Percentiles rank a stretch among this genome's conserved stretches.
Evolutionary conservation across 345 rosid species (phyloP).

Genomic region (Kandelia obovata): DNA sequence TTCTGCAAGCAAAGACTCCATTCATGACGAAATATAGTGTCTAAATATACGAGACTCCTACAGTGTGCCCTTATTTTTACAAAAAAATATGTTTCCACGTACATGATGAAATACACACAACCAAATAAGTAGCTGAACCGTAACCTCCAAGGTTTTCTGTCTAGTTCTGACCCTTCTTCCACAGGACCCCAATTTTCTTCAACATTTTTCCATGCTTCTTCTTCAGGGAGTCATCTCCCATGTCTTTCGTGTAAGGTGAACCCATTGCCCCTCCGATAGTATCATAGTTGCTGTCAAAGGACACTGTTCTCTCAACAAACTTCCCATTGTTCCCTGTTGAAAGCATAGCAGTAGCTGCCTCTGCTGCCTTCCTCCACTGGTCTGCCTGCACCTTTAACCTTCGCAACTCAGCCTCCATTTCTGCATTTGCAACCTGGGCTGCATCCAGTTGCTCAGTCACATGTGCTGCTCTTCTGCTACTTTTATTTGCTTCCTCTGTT

Average conservation of each 20-base stretch:
- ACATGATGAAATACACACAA: too few relatives aligned
- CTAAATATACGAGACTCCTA: too few relatives aligned
- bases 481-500: constrained; percentile 71
- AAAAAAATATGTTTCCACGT: too few relatives aligned
- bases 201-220: constrained; percentile 88
- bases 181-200: constrained; percentile 79
- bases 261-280: constrained; percentile 37
- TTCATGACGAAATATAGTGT: too few relatives aligned
- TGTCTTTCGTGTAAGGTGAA: constrained; percentile 75
- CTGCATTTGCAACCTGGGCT: constrained; percentile 64
- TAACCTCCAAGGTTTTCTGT: neutral
- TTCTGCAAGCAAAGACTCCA: too few relatives aligned
- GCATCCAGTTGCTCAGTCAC: constrained; percentile 72
- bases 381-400: constrained; percentile 90
- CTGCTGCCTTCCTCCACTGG: constrained; percentile 99
- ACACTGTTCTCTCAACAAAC: constrained; percentile 54
- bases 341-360: constrained; percentile 87
- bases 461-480: constrained; percentile 54
- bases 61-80: too few relatives aligned
- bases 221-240: constrained; percentile 78
- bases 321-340: constrained; percentile 72
- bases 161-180: constrained; percentile 83
- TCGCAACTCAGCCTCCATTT: constrained; percentile 82
- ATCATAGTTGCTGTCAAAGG: constrained; percentile 52
- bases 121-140: too few relatives aligned